These are phyloP conservation scores for Xylaria arbuscula DNA, from an alignment of 2,329 filamentous ascomycete genomes.

Conservation along the genomic window DNA sequence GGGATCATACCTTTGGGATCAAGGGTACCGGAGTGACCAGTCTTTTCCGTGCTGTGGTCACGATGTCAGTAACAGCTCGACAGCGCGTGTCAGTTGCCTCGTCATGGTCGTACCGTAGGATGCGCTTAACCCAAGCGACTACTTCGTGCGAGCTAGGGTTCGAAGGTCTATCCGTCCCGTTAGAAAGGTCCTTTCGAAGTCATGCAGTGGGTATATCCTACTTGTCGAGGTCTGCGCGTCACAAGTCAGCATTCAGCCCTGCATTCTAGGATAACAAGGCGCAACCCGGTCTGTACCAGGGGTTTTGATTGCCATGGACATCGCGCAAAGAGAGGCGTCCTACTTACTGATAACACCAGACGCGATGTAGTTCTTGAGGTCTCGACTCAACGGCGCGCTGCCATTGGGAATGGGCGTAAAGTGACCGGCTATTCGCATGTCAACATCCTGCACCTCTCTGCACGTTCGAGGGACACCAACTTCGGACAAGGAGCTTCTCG, in stretches of 20 bases:
- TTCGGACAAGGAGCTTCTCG: conserved; percentile 66
- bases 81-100: not conserved
- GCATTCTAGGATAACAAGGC: not conserved
- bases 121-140: conserved; percentile 98
- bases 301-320: not conserved
- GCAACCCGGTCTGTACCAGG: not conserved
- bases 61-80: conserved; percentile 28
- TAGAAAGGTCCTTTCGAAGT: conserved; percentile 18
- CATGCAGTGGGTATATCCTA: conserved; percentile 16
- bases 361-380: conserved; percentile 96
- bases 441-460: conserved; percentile 24
- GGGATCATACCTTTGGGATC: conserved; percentile 60
- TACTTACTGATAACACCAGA: conserved; percentile 90
- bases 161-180: conserved; percentile 84
- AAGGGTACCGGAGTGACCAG: conserved; percentile 96
- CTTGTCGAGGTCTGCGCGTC: conserved; percentile 36
- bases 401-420: conserved; percentile 97
- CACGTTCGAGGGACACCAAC: conserved; percentile 26
- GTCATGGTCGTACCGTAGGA: conserved; percentile 35
- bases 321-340: not conserved
- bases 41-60: conserved; percentile 82
- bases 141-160: conserved; percentile 99
- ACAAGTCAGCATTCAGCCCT: conserved; percentile 22
- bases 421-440: conserved; percentile 70
- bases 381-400: conserved; percentile 89